Percentiles rank a stretch among this genome's conserved stretches.
Conservation (phyloP, 192 early-diverging fungal species). For the Coemansia sp. region DNA sequence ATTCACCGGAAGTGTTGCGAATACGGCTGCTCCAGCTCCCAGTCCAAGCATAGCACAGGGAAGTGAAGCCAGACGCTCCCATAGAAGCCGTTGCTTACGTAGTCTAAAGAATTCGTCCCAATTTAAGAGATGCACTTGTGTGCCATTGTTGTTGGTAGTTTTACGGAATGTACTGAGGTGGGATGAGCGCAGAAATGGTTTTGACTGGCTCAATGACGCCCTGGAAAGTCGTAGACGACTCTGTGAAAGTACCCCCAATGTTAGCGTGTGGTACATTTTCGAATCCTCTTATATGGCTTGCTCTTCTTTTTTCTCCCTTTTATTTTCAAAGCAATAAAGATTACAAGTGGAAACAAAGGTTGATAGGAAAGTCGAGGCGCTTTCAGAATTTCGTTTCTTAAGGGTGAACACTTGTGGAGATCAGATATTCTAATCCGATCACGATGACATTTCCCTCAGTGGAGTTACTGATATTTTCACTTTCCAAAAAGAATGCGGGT, state of each 20-base stretch:
- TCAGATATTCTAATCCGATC: too few species aligned
- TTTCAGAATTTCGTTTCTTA: background rate
- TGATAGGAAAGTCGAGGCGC: background rate
- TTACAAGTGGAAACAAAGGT: too few species aligned
- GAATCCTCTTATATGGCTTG: background rate
- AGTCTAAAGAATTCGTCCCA: constrained; percentile 69
- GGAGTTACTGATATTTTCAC: too few species aligned
- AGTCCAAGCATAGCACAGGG: constrained; percentile 58
- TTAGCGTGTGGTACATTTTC: background rate
- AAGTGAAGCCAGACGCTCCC: constrained; percentile 59
- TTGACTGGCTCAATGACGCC: too few species aligned
- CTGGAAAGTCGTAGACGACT: background rate
- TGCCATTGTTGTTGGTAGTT: too few species aligned
- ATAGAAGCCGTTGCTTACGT: constrained; percentile 61
- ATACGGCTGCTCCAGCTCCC: constrained; percentile 55
- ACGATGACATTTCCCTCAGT: too few species aligned
- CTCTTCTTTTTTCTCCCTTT: background rate
- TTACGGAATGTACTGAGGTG: too few species aligned
- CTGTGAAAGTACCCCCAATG: background rate
- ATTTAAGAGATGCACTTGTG: constrained; percentile 20
- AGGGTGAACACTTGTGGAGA: too few species aligned
- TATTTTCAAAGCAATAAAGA: too few species aligned
- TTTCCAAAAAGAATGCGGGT: too few species aligned
- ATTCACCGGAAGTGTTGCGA: constrained; percentile 60
- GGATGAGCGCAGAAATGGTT: background rate